A percentile compares a stretch with the other conserved stretches of the same genome.
These are phyloP conservation scores for Rhizomucor pusillus DNA, from an alignment of 371 early-diverging fungal species.

Conservation along the genomic window DNA sequence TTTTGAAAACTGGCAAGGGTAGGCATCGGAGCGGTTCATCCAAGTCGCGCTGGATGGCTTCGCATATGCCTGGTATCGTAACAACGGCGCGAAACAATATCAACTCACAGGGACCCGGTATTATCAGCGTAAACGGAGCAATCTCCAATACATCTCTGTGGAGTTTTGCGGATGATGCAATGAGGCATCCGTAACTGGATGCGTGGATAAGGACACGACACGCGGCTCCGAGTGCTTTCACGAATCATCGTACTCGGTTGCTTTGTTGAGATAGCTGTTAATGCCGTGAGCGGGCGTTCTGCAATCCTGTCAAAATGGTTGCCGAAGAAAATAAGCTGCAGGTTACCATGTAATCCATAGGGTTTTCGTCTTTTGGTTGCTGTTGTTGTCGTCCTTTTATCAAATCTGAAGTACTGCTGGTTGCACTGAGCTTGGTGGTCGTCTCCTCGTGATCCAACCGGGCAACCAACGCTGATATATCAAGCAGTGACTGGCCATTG, in stretches of 20 bases:
- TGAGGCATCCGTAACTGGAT: slow-evolving; percentile 24
- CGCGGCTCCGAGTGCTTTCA: slow-evolving; percentile 21
- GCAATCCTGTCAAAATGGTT: too few species aligned
- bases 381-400: too few species aligned
- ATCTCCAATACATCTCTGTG: slow-evolving; percentile 32
- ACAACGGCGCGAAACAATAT: slow-evolving; percentile 37
- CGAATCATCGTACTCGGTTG: slow-evolving; percentile 10
- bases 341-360: too few species aligned
- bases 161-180: slow-evolving; percentile 25
- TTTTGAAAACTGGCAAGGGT: slow-evolving; percentile 29
- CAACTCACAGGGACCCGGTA: slow-evolving; percentile 29
- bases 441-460: too few species aligned
- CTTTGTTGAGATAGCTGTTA: neutral
- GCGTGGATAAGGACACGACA: slow-evolving; percentile 14
- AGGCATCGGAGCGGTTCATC: slow-evolving; percentile 31
- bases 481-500: slow-evolving; percentile 21
- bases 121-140: slow-evolving; percentile 31
- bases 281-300: too few species aligned
- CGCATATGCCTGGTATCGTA: slow-evolving; percentile 24
- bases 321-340: too few species aligned
- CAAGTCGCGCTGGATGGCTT: slow-evolving; percentile 33
- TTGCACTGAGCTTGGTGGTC: too few species aligned
- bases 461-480: neutral
- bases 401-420: too few species aligned
- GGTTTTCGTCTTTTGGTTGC: too few species aligned